Evolutionary conservation across 2,329 filamentous ascomycete genomes (phyloP), one percentile per base, ranked within the genome.

Genomic region (Cladosporium sp.): DNA sequence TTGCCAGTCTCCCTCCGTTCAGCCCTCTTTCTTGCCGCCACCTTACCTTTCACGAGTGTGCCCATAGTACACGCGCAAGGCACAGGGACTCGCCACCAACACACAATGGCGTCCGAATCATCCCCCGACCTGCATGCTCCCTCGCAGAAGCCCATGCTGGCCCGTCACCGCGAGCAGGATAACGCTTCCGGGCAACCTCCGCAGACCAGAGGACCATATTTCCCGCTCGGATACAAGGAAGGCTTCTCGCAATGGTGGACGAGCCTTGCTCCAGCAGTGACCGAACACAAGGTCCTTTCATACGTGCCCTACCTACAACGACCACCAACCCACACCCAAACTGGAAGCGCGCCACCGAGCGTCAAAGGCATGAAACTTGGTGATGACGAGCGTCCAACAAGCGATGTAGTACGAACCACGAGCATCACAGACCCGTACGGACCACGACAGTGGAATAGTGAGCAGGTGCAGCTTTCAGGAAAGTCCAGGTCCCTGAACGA

Each of bases 201-300:
- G 59, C 63, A 59, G 24, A 21, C 18, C 24, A 49, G 72, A 58
- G 61, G 65, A 14, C 71, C 68, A 58, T 79, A 76, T 64, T 98
- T 99, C 71, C 93, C 95, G 2, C 81, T 98, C 26, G 90, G 93
- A 59, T 97, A 97, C 81, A 95, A 93, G 74, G 93, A 97, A 66
- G 94, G 92, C 18, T 92, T 92, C 69, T 90, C 86, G 71, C 94
- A 98, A 84, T 98, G 95, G 92, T 99, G 95, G 95, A 87, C 89
- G 12, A 90, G 88, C 69, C 82, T 95, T n/a, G 89, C 93, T 1
- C 91, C 95, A 2, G 88, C 90, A 21, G 85, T 88, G 30, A 93
- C 94, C 14, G 95, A 99, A 80, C 92, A 94, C 75, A 90, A 88
- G 73, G 93, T 99, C 34, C 87, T 99, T 71, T 90, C 88, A 67